Evolutionary conservation across 306 rosid genomes (phyloP).

Genomic region (Begonia peltatifolia): DNA sequence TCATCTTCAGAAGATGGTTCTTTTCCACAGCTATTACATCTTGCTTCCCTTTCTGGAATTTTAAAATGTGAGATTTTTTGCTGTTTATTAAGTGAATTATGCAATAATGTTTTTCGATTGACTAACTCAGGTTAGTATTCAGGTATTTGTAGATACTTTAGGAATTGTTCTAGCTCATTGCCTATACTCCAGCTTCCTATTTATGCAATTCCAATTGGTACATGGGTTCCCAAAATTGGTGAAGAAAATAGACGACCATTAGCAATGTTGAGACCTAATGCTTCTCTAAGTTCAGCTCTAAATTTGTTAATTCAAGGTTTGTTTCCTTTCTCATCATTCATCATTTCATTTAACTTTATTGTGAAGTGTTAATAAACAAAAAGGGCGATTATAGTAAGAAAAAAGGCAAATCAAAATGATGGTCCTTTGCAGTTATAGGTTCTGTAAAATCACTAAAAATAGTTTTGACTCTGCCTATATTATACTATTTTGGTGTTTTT

Average conservation of each 20-base stretch:
- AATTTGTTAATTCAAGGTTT: slow-evolving; percentile 28
- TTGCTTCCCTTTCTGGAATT: slow-evolving; percentile 91
- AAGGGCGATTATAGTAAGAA: no score
- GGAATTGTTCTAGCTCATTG: slow-evolving; percentile 67
- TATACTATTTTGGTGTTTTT: no score
- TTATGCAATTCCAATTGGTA: slow-evolving; percentile 74
- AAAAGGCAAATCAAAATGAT: no score
- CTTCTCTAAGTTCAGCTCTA: slow-evolving; percentile 74
- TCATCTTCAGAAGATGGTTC: slow-evolving; percentile 76
- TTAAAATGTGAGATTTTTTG: slow-evolving; percentile 52
- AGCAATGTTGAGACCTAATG: slow-evolving; percentile 80
- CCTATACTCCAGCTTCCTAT: slow-evolving; percentile 87
- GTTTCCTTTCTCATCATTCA: not conserved
- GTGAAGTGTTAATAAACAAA: no score
- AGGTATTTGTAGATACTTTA: slow-evolving; percentile 95
- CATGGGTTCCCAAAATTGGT: slow-evolving; percentile 97
- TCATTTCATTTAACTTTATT: not conserved
- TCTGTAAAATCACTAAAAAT: no score
- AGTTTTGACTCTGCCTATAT: no score
- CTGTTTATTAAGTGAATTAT: not conserved
- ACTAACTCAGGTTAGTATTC: slow-evolving; percentile 38
- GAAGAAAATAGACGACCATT: slow-evolving; percentile 63
- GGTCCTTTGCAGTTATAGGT: no score
- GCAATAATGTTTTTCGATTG: slow-evolving; percentile 13
- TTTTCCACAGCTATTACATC: slow-evolving; percentile 83